Base-by-base conservation (phyloP, 2,329 filamentous ascomycete species). In the Nothopassalora personata region DNA sequence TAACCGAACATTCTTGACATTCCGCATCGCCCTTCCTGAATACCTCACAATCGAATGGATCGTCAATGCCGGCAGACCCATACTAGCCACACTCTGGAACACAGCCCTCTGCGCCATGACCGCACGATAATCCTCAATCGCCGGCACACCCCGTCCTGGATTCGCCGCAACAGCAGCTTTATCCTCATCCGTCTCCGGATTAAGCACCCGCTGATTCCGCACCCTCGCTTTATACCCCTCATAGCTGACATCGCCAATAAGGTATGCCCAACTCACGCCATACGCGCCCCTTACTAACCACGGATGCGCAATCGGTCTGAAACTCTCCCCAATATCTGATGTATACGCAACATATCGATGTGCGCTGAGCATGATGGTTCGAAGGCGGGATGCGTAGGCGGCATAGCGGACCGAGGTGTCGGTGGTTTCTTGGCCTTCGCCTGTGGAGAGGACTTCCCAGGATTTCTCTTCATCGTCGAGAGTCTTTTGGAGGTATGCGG, bases 291-390 rank as follows among this genome's bases (percentile, higher is more conserved):
- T 84, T 10, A 99, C 88, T 3, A 95, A 77, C 68, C 82, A 86
- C 0, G 91, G 93, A 72, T 97, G 92, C 4, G 93, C 92, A 43
- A 99, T 83, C 0, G 94, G 94, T 1, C 94, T 86, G 76, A 99
- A 99, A 0, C 90, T 95, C 75, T 99, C 94, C 72, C 94, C 94
- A 64, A 99, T 93, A 70, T 97, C 93, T 19, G 62, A 92, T 0
- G 94, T 97, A 74, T 99, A 99, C 58, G 94, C 94, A 52, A 99
- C 91, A 71, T 99, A 99, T 70, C 94, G 87, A 71, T 97, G 94
- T 4, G 92, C 92, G 15, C 89, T 91, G 67, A 92, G 80, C 70
- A 99, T 85, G 66, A 97, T 89, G 7, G 72, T 75, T 45, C 71
- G 67, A 15, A 74, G 60, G 28, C 94, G 87, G 60, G 87, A 86